Evolutionary conservation across 345 rosid genomes (phyloP).

Genomic region (Noccaea bulbosa): DNA sequence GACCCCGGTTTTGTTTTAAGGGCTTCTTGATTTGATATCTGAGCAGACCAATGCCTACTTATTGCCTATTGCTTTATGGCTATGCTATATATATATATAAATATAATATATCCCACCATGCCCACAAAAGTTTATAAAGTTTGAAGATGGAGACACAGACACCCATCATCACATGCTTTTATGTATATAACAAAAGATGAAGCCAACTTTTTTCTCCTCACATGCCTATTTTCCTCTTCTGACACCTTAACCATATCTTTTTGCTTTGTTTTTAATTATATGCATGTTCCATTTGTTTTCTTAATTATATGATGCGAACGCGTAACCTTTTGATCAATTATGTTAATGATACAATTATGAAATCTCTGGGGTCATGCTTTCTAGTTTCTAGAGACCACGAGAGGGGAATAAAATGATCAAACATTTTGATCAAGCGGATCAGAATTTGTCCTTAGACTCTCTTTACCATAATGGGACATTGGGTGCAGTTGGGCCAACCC

Average conservation of each 20-base stretch:
- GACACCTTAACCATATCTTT: conserved; percentile 13
- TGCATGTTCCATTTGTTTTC: conserved; percentile 6
- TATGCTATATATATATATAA: no score
- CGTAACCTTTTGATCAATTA: neutral
- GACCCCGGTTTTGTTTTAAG: neutral
- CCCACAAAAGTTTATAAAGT: conserved; percentile 13
- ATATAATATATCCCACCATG: conserved; percentile 1
- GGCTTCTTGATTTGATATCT: neutral
- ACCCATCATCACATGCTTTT: conserved; percentile 37
- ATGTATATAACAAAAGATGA: conserved; percentile 20
- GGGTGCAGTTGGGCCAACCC: neutral
- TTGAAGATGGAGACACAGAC: conserved; percentile 17
- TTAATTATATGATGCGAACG: conserved; percentile 1
- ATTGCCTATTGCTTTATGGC: neutral
- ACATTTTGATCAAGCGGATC: neutral
- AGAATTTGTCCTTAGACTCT: conserved; percentile 6
- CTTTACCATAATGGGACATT: neutral
- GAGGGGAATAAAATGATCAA: neutral
- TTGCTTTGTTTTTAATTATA: neutral
- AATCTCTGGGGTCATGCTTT: neutral
- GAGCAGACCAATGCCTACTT: neutral
- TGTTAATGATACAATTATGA: neutral
- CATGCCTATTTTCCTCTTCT: conserved; percentile 37
- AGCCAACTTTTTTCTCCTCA: conserved; percentile 31
- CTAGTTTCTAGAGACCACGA: conserved; percentile 7